A percentile compares a stretch with the other conserved stretches of the same genome.
phyloP scores from a whole-genome alignment of 2,329 filamentous ascomycete species.

The Trichoderma arundinaceum region DNA sequence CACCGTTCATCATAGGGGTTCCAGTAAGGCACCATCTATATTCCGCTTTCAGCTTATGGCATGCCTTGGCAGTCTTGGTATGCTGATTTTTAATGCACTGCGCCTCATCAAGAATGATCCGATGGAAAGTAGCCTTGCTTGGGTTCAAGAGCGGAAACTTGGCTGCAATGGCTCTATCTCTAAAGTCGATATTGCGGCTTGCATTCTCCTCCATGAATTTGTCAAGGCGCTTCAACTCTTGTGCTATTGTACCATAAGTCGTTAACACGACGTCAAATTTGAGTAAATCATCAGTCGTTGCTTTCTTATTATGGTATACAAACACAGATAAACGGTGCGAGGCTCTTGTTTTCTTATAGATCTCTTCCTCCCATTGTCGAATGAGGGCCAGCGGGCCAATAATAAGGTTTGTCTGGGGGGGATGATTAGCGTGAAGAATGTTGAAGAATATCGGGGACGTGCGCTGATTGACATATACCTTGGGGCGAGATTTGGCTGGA shows the following conservation, averaged over 20 bases:
- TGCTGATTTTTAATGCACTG: conserved; percentile 81
- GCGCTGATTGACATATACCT: conserved; percentile 38
- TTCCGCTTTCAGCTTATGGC: conserved; percentile 66
- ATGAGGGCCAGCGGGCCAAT: conserved; percentile 80
- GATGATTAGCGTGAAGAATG: neutral
- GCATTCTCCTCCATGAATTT: conserved; percentile 57
- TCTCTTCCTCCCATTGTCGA: conserved; percentile 84
- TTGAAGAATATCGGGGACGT: no score
- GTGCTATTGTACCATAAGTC: conserved; percentile 77
- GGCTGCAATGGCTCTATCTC: conserved; percentile 44
- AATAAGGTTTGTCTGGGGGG: conserved; percentile 75
- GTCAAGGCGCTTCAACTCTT: conserved; percentile 67
- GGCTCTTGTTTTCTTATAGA: conserved; percentile 69
- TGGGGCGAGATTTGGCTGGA: conserved; percentile 56
- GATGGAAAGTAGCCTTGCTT: conserved; percentile 68
- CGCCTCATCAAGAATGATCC: conserved; percentile 85
- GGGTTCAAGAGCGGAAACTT: conserved; percentile 66
- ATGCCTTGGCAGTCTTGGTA: conserved; percentile 74
- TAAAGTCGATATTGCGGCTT: conserved; percentile 47
- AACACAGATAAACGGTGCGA: conserved; percentile 66
- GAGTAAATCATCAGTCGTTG: conserved; percentile 64
- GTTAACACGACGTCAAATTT: conserved; percentile 81
- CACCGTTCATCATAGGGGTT: conserved; percentile 87
- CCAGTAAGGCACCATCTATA: conserved; percentile 83
- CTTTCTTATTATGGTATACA: conserved; percentile 73